Evolutionary conservation across 768 basidiomycete genomes (phyloP), one percentile per base, ranked within the genome.

Genomic region (Leucosporidium scottii): DNA sequence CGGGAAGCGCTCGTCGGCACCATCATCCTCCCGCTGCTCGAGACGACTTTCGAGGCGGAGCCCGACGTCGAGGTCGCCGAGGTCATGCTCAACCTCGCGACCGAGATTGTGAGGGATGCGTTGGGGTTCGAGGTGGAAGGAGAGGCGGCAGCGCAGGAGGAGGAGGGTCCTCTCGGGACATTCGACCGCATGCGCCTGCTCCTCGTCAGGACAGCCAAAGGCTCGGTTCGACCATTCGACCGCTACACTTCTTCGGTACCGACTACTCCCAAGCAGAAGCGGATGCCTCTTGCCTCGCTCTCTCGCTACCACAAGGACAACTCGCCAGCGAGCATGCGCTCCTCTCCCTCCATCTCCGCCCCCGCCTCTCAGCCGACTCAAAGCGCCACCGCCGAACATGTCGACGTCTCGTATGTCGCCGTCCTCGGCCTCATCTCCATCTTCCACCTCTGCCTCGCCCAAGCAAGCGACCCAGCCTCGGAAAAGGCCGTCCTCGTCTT

Each of bases 371-470:
- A 54, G 47, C 53, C 59, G 25, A 48, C n/a, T 30, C 31, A 51
- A n/a, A 49, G 20, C 47, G 27, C 44, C 18, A 21, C 25, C 25
- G 9, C 56, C 25, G 72, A 67, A 25, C 54, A 61, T 10, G 58
- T 54, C 57, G 72, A 73, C 49, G 64, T 63, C 18, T 36, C 61
- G 12, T 28, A 61, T 1, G 25, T 68, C 58, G 71, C 73, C 13
- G 59, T 71, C 44, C 65, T 76, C 47, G 71, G 73, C 7, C 75
- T 81, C 55, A 80, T 81, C 56, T 73, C 78, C 17, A 76, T 80
- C 62, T 82, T 81, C 72, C 78, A 77, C 49, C 69, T 67, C 70
- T 31, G 75, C 80, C 59, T 77, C 77, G n/a, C 80, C 78, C 67
- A 68, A 75, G 39, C 78, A 75, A 54, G 77, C 75, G 28, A 69